phyloP scores from a whole-genome alignment of 352 stramenopile genomes.

The Pythium utonaiense region DNA sequence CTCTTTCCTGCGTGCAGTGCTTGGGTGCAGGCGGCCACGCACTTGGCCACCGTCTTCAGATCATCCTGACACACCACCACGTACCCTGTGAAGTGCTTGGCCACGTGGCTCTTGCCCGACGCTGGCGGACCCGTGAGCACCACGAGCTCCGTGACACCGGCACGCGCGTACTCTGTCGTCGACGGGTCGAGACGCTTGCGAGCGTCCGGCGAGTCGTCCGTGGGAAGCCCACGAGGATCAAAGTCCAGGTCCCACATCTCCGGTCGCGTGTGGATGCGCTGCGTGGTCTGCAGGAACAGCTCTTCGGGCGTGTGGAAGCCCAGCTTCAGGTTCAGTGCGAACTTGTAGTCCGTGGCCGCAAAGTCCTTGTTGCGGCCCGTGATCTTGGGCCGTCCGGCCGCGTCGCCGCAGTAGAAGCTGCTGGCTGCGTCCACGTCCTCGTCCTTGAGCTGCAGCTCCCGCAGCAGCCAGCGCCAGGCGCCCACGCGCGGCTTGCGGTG shows the following conservation, averaged over 20 bases:
- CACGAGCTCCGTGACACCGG: conserved; percentile 48
- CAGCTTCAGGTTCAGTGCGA: conserved; percentile 82
- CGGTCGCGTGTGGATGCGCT: conserved; percentile 63
- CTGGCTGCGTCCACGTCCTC: conserved; percentile 35
- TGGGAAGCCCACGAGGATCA: conserved; percentile 39
- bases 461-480: conserved; percentile 56
- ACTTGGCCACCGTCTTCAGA: conserved; percentile 74
- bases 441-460: conserved; percentile 17
- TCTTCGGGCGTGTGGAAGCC: conserved; percentile 81
- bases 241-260: conserved; percentile 77
- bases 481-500: conserved; percentile 79
- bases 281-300: conserved; percentile 71
- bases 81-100: conserved; percentile 44
- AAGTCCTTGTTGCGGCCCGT: conserved; percentile 76
- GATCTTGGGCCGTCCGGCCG: conserved; percentile 69
- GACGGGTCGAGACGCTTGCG: conserved; percentile 10
- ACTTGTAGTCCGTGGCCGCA: conserved; percentile 85
- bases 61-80: conserved; percentile 81
- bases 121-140: conserved; percentile 68
- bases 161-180: conserved; percentile 7
- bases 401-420: conserved; percentile 85
- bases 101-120: conserved; percentile 74
- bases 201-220: neutral
- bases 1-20: conserved; percentile 57
- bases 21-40: conserved; percentile 57